These are phyloP conservation scores for Candida sanyiensis DNA, from an alignment of 805 yeast species.

Conservation along the genomic window DNA sequence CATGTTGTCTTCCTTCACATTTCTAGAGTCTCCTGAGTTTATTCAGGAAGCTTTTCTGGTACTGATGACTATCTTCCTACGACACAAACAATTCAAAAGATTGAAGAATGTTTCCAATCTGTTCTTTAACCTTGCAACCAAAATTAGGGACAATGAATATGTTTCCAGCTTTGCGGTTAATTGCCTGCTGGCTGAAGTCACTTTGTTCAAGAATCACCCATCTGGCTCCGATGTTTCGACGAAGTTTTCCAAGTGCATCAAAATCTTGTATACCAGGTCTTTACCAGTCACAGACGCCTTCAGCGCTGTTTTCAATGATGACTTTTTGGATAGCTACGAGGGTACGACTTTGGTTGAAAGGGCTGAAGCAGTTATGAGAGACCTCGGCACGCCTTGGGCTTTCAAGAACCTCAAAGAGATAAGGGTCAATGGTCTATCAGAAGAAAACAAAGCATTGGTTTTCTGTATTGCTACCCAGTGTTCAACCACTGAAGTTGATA, in stretches of 20 bases:
- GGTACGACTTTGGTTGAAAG: conserved; percentile 13
- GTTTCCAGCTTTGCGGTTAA: not conserved
- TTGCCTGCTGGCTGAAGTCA: conserved; percentile 27
- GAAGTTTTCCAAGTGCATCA: conserved; percentile 34
- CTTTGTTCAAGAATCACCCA: conserved; percentile 8
- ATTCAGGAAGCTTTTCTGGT: conserved; percentile 13
- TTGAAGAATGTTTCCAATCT: conserved; percentile 42
- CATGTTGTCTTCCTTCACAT: conserved; percentile 4
- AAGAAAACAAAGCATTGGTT: conserved; percentile 16
- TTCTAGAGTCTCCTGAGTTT: conserved; percentile 8
- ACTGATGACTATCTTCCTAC: conserved; percentile 21
- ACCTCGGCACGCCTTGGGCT: conserved; percentile 9
- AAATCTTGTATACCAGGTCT: conserved; percentile 18
- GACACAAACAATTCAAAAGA: conserved; percentile 31
- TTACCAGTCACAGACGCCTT: conserved; percentile 3
- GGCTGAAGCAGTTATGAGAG: conserved; percentile 13
- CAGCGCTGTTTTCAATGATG: conserved; percentile 12
- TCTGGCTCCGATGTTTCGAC: conserved; percentile 19
- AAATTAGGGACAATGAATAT: conserved; percentile 1
- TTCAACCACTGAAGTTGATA: conserved; percentile 5
- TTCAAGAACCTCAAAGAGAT: conserved; percentile 8
- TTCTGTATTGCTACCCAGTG: conserved; percentile 17
- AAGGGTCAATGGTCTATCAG: conserved; percentile 13
- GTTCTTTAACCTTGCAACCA: conserved; percentile 34
- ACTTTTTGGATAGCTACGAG: conserved; percentile 10